Evolutionary conservation across 2,329 filamentous ascomycete genomes (phyloP).

Genomic region (Dactylellina parvicollis): DNA sequence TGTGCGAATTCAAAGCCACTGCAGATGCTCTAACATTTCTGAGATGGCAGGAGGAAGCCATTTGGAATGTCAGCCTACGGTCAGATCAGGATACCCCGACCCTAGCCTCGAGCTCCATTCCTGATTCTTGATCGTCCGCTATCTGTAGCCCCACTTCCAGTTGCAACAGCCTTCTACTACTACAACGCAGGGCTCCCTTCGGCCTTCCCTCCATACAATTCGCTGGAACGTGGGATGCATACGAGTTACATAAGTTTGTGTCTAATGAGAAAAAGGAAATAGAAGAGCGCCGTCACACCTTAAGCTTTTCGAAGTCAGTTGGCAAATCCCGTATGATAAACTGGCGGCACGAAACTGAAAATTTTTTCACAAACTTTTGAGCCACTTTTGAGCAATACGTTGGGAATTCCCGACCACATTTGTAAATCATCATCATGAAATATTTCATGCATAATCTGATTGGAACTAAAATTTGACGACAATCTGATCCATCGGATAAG

Average conservation of each 20-base stretch:
- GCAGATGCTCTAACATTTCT: background rate
- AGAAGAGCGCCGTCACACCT: conserved; percentile 17
- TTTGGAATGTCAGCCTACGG: conserved; percentile 33
- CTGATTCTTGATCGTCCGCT: conserved; percentile 5
- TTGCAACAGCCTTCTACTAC: conserved; percentile 23
- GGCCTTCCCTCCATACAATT: no score
- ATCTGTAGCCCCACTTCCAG: conserved; percentile 8
- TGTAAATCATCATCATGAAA: background rate
- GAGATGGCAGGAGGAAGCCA: conserved; percentile 25
- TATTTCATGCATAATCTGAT: conserved; percentile 48
- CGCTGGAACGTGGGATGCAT: conserved; percentile 34
- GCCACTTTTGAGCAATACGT: conserved; percentile 37
- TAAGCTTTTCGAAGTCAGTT: conserved; percentile 2
- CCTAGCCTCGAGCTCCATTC: background rate
- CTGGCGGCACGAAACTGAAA: conserved; percentile 5
- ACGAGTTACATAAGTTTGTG: conserved; percentile 33
- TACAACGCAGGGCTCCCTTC: conserved; percentile 20
- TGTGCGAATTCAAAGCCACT: conserved; percentile 1
- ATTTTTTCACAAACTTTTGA: conserved; percentile 31
- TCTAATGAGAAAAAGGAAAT: conserved; percentile 29
- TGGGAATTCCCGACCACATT: conserved; percentile 2
- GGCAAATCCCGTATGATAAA: conserved; percentile 15
- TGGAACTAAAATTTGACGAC: conserved; percentile 38
- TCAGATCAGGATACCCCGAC: conserved; percentile 33
- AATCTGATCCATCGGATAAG: conserved; percentile 50